phyloP scores from a whole-genome alignment of 768 basidiomycete genomes.

The Calocera viscosa region DNA sequence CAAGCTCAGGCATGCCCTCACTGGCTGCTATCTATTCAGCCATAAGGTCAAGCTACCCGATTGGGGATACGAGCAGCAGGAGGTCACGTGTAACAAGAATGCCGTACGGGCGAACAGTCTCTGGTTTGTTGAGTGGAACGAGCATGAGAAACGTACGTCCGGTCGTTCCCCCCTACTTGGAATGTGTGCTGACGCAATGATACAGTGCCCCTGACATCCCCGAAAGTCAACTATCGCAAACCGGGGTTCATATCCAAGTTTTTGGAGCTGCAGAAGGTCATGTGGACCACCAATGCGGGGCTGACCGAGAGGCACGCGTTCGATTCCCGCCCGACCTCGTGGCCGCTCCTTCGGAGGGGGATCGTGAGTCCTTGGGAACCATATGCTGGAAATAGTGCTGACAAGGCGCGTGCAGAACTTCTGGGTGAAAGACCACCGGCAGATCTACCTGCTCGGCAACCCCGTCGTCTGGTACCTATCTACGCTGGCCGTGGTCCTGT shows the following conservation, averaged over 20 bases:
- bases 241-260: conserved; percentile 88
- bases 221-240: conserved; percentile 79
- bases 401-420: conserved; percentile 54
- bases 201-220: conserved; percentile 56
- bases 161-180: not conserved
- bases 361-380: conserved; percentile 50
- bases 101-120: conserved; percentile 78
- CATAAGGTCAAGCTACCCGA: conserved; percentile 97
- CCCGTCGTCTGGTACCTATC: conserved; percentile 87
- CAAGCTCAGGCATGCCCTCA: conserved; percentile 67
- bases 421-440: conserved; percentile 93
- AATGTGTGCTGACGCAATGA: not conserved
- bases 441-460: conserved; percentile 93
- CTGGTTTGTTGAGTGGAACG: conserved; percentile 86
- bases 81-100: conserved; percentile 99
- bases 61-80: conserved; percentile 97
- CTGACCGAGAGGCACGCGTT: conserved; percentile 88
- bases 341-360: conserved; percentile 85
- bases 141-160: conserved; percentile 55
- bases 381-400: not conserved
- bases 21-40: conserved; percentile 93
- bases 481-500: conserved; percentile 54
- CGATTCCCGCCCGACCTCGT: conserved; percentile 82
- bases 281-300: conserved; percentile 96
- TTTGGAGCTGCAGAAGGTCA: conserved; percentile 78